Percentiles rank a stretch among this genome's conserved stretches.
Evolutionary conservation across 2,329 filamentous ascomycete genomes (phyloP).

Genomic region (Colletotrichum horii): DNA sequence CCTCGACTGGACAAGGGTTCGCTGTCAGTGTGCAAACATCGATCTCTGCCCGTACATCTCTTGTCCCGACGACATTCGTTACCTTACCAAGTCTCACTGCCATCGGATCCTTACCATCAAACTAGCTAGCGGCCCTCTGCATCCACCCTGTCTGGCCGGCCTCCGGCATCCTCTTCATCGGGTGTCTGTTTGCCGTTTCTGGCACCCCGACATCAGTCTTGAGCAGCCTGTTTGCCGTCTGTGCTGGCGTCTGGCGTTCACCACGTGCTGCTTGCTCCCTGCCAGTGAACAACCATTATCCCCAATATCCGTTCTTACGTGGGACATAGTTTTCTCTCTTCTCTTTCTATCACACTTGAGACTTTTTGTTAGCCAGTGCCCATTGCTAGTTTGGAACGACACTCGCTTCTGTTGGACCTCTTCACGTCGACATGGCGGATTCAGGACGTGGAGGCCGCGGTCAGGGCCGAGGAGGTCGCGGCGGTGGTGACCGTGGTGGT

Average conservation of each 20-base stretch:
- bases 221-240: background rate
- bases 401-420: background rate
- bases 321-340: background rate
- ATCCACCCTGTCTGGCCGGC: background rate
- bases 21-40: background rate
- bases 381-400: background rate
- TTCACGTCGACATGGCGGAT: conserved; percentile 2
- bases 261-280: background rate
- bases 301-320: background rate
- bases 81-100: background rate
- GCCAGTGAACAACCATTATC: background rate
- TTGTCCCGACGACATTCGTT: background rate
- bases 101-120: background rate
- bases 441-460: background rate
- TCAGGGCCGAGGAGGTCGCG: background rate
- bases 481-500: conserved; percentile 1
- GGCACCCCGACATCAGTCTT: background rate
- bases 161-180: background rate
- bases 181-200: background rate
- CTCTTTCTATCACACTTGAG: background rate
- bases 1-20: background rate
- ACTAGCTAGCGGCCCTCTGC: background rate
- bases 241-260: background rate
- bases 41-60: background rate
- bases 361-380: background rate